Base-by-base conservation (phyloP, 768 basidiomycete genomes). In the Xerocomellus intermedius region DNA sequence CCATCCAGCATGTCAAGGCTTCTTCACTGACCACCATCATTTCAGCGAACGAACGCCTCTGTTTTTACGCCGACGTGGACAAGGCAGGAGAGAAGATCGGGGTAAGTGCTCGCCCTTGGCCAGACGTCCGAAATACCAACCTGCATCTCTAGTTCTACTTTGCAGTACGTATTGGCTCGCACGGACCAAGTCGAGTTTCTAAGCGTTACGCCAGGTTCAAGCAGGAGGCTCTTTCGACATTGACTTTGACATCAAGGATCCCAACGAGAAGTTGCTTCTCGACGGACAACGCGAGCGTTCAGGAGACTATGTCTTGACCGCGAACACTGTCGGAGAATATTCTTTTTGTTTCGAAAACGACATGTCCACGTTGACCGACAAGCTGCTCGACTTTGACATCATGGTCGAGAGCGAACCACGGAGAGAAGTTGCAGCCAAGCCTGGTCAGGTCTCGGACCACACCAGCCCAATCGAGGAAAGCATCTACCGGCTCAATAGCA, bases 341-440 rank as follows among this genome's bases (percentile, higher is more conserved):
- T 71, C 95, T 6, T 98, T 99, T 78, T 98, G 96, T 76, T 97
- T 98, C 70, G 91, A 94, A 69, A 99, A 99, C 71, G 95, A 98
- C 77, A 96, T 96, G 81, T 91, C 89, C 24, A 91, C 92, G 5
- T 79, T 97, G 61, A 89, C 91, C 13, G 92, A 94, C 75, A 98
- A 98, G 73, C 82, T 98, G 44, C 82, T 99, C 64, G 91, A 94
- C 74, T 90, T 94, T 69, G 89, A 92, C 72, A 98, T 99, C 73
- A 95, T 98, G 94, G 93, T 94, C 44, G 97, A 99, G 80, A 94
- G 89, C 57, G 96, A 98, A 69, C 97, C 97, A 2, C 79, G 97
- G 48, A 79, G 93, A 48, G 87, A 94, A 65, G 81, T 94, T 3
- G 91, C 94, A 3, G 91, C 89, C 9, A 95, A 94, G 70, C 82